Base-by-base conservation (phyloP, 1,139 yeast species). In the Pichia sp. region DNA sequence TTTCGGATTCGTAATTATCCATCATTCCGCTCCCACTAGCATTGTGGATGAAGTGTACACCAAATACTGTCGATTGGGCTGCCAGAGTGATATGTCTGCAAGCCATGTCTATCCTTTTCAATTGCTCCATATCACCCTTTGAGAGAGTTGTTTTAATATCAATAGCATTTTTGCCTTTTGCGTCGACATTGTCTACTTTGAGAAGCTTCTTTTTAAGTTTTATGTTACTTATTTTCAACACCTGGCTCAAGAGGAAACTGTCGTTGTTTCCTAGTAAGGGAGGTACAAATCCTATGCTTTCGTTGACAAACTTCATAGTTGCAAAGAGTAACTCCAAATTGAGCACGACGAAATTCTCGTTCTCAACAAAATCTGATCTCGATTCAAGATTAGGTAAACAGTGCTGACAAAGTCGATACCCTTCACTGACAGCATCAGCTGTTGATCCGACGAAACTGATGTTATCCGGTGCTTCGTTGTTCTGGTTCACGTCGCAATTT, bases 1-100 rank as follows among this genome's bases (percentile, higher is more conserved):
- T 31, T 7, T 31, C 36, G 16, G 16, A 31, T 8, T 13, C 16
- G 16, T 2, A 10, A 3, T 31, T 31, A 16, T 13, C 16, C 5
- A 31, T 10, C 16, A 13, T 31, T 31, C 13, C 4, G 7, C 18
- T 4, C 9, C 8, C 34, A 5, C n/a, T 26, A 41, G 26, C 41
- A 26, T n/a, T n/a, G 25, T 43, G 25, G 10, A 42, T 13, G 10
- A 53, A 41, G 9, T 41, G 22, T 22, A 56, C 79, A 41, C 78
- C 73, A 13, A 84, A 87, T 19, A 63, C 48, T 0, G 66, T 63
- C 1, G 68, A 62, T 13, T 61, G 47, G 3, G 95, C 95, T 25
- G 95, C 95, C 45, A 83, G 74, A 0, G 95, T 93, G 64, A 87
- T 83, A 66, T 86, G 93, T 57, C 93, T 80, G 65, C 95, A 87